phyloP scores from a whole-genome alignment of 1,284 basidiomycete genomes.

The Gomphus sp. region DNA sequence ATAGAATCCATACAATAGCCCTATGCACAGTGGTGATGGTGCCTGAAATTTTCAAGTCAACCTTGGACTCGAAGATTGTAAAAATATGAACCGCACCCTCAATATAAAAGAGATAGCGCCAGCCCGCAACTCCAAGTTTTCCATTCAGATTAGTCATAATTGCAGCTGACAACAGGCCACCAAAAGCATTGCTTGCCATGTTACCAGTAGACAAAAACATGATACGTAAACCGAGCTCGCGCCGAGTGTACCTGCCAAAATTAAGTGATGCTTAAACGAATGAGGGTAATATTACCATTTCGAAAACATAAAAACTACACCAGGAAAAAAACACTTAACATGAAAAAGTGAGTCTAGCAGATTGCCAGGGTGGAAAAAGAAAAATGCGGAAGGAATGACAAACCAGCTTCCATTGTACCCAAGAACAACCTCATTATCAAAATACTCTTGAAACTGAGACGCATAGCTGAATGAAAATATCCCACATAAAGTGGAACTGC shows the following conservation, averaged over 20 bases:
- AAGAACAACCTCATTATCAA: slow-evolving; percentile 71
- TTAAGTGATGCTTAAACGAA: slow-evolving; percentile 43
- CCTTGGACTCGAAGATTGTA: background rate
- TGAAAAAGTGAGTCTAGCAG: slow-evolving; percentile 35
- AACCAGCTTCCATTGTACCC: slow-evolving; percentile 26
- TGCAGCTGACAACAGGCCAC: slow-evolving; percentile 69
- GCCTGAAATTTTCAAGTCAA: background rate
- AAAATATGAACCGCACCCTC: slow-evolving; percentile 33
- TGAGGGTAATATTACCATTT: slow-evolving; percentile 25
- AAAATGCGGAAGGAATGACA: background rate
- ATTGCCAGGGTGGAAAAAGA: background rate
- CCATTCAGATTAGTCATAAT: slow-evolving; percentile 66
- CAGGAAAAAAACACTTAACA: slow-evolving; percentile 67
- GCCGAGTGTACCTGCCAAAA: slow-evolving; percentile 36
- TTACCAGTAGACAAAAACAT: slow-evolving; percentile 65
- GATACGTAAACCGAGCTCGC: slow-evolving; percentile 62
- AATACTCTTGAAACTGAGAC: slow-evolving; percentile 56
- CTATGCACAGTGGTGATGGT: slow-evolving; percentile 16
- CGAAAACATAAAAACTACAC: slow-evolving; percentile 49
- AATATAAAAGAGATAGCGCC: slow-evolving; percentile 52
- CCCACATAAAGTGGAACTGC: background rate
- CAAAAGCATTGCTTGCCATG: slow-evolving; percentile 78
- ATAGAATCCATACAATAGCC: background rate
- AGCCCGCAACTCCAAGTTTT: slow-evolving; percentile 60
- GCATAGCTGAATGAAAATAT: background rate